phyloP scores from a whole-genome alignment of 73 alveolate species.

The Paramecium pentaurelia region DNA sequence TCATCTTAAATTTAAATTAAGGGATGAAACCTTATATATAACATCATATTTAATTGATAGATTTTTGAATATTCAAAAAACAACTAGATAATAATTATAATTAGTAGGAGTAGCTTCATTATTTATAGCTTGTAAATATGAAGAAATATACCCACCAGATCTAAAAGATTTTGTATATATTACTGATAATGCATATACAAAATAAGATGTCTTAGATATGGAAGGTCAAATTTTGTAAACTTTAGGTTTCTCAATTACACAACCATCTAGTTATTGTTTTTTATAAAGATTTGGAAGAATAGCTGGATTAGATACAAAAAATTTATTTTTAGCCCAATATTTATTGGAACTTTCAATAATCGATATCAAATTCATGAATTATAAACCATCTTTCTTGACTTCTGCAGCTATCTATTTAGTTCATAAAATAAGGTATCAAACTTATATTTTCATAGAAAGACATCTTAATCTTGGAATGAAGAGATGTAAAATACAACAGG shows the following conservation, averaged over 20 bases:
- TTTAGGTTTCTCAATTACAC: constrained; percentile 66
- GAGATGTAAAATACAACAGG: constrained; percentile 50
- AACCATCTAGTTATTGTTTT: constrained; percentile 73
- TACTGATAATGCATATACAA: constrained; percentile 78
- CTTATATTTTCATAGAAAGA: not conserved
- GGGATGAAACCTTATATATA: constrained; percentile 76
- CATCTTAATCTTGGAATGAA: constrained; percentile 17
- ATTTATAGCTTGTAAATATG: constrained; percentile 81
- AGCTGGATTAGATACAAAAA: constrained; percentile 65
- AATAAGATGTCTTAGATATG: constrained; percentile 70
- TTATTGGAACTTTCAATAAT: constrained; percentile 67
- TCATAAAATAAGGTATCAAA: constrained; percentile 41
- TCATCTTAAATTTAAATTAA: constrained; percentile 69
- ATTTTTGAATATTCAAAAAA: constrained; percentile 62
- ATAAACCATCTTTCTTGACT: constrained; percentile 67
- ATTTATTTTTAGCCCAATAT: constrained; percentile 69
- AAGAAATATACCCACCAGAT: constrained; percentile 81
- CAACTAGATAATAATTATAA: constrained; percentile 66
- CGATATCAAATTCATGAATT: constrained; percentile 65
- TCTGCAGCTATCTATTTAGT: constrained; percentile 55
- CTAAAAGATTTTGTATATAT: constrained; percentile 72
- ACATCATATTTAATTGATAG: constrained; percentile 72
- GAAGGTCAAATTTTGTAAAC: constrained; percentile 71
- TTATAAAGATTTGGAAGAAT: constrained; percentile 64
- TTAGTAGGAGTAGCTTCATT: constrained; percentile 76